Base-by-base conservation (phyloP, 2,329 filamentous ascomycete species). In the Claviceps quebecensis region DNA sequence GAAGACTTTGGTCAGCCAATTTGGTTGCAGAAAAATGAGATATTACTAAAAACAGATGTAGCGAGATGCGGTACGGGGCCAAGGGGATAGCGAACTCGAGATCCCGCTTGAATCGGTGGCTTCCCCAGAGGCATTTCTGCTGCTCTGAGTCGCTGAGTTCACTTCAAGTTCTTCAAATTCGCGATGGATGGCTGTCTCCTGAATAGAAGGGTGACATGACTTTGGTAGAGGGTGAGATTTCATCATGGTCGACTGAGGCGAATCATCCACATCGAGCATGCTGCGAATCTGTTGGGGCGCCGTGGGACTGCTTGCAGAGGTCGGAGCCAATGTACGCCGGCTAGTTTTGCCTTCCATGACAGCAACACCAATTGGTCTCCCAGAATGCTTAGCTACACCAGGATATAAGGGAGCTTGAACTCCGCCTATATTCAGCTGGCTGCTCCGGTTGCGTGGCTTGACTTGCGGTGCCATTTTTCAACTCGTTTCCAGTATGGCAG, bases 181-280 rank as follows among this genome's bases (percentile, higher is more conserved):
- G 45, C 22, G 22, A 14, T 47, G 48, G 16, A 29, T 9, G n/a
- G 49, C 16, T 36, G 54, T 53, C 56, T 66, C 60, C 53, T 58
- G 59, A 54, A 56, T 52, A 44, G 52, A 47, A 16, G 53, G 45
- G 52, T 65, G 56, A 53, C 70, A 71, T 45, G 77, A 67, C 61
- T 76, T 73, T 23, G 72, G 70, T 57, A 71, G 74, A 11, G 67
- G 67, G 55, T 75, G 66, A 37, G 69, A 69, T 49, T 67, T 67
- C 55, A 69, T 62, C 4, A 69, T 65, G 7, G 63, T 67, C 23
- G 77, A 64, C 53, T 57, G 72, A 13, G 74, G 73, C 2, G 71
- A 68, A 29, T 69, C 68, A 45, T 75, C 74, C 17, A 78, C 65
- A 45, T 75, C 71, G 19, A 78, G 66, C 76, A 80, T 75, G 61